A percentile compares a stretch with the other conserved stretches of the same genome.
Conservation (phyloP, 805 yeast species). For the Yarrowia sp. region DNA sequence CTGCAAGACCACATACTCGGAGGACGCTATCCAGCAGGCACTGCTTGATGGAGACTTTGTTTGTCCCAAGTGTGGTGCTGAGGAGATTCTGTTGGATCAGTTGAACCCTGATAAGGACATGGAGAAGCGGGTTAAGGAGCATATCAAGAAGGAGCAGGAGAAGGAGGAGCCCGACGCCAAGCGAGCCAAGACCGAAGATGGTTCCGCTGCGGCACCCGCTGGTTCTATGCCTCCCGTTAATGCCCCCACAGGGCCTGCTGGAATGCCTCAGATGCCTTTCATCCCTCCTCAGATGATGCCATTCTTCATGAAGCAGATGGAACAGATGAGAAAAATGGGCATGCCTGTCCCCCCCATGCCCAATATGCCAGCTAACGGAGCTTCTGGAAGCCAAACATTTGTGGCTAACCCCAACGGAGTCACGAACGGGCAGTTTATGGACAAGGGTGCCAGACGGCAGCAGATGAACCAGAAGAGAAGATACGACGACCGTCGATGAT, state of each 20-base stretch:
- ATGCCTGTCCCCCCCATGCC: slow-evolving; percentile 34
- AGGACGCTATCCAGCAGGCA: slow-evolving; percentile 59
- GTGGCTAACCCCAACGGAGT: slow-evolving; percentile 23
- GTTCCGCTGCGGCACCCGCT: not conserved
- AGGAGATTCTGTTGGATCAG: slow-evolving; percentile 74
- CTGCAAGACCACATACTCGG: slow-evolving; percentile 59
- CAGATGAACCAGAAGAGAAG: slow-evolving; percentile 20
- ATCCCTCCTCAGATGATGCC: slow-evolving; percentile 29
- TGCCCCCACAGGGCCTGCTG: slow-evolving; percentile 18
- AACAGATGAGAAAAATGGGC: slow-evolving; percentile 28
- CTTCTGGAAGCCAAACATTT: slow-evolving; percentile 7
- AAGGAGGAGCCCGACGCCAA: slow-evolving; percentile 20
- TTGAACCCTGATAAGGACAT: slow-evolving; percentile 61
- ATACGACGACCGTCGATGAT: not conserved
- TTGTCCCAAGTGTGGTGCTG: slow-evolving; percentile 81
- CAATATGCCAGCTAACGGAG: slow-evolving; percentile 29
- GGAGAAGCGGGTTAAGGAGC: slow-evolving; percentile 53
- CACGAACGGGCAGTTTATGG: slow-evolving; percentile 25
- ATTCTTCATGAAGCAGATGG: slow-evolving; percentile 25
- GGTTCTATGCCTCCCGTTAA: not conserved
- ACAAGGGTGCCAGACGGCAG: slow-evolving; percentile 22
- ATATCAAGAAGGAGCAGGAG: slow-evolving; percentile 29
- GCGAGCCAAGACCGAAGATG: slow-evolving; percentile 1
- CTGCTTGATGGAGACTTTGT: slow-evolving; percentile 80
- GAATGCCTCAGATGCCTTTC: slow-evolving; percentile 30